Evolutionary conservation across 441 rosid species (phyloP), one percentile per base, ranked within the genome.

Genomic region (Corymbia calophylla): DNA sequence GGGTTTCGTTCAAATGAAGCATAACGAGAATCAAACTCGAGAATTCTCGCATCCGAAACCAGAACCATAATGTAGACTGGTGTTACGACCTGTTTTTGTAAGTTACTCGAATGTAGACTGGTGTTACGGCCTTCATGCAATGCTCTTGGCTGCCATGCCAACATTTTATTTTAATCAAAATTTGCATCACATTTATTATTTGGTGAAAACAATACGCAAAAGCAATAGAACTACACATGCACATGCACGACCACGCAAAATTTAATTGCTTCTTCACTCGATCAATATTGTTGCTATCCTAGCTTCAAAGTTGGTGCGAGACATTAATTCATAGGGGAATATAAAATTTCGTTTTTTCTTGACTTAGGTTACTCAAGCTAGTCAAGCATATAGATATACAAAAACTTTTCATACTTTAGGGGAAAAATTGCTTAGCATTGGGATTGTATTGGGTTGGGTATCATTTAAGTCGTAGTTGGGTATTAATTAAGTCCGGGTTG

Each of bases 381-480:
- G 27, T 39, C 84, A 3, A 77, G n/a, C n/a, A 21, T 77, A 0
- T 44, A 2, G 5, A 0, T 12, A 44, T 12, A 25, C 25, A 6
- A 23, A 23, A 77, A 77, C 18, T 12, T 44, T 44, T 44, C 84
- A 44, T 7, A 77, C 23, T 39, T 19, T 1, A 4, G n/a, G 6
- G 4, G 9, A 23, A 44, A 44, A 11, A 12, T 39, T 12, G 16
- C 48, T 35, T 1, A 3, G 0, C 19, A 35, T 35, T 35, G 15
- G 15, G 2, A 2, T 4, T 5, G 0, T 5, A 19, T 70, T 3
- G 0, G 3, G 0, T 58, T 18, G 0, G 8, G 0, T 9, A 35
- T 70, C 0, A 0, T 1, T 0, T 70, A 18, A 1, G 48, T 7
- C 0, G 0, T 0, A 25, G 0, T 39, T 3, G 3, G 39, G 3